Conservation (phyloP, 73 alveolate genomes). For the Strombidium stylifer region DNA sequence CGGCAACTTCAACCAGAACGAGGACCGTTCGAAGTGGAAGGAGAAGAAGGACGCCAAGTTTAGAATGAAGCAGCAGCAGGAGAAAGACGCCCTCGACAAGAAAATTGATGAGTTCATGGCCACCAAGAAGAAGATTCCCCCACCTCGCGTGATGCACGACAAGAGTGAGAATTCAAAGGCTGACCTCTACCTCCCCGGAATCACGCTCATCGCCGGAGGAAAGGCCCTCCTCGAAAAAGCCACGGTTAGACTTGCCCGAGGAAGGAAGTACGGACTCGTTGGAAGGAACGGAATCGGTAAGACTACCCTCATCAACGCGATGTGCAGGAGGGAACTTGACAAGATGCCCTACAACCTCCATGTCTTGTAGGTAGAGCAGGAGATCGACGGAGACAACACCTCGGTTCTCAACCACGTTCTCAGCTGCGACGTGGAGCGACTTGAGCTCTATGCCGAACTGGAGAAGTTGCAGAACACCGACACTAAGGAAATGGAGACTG, state of each 20-base stretch:
- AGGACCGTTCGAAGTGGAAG: conserved; percentile 58
- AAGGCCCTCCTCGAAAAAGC: conserved; percentile 95
- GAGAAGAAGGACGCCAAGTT: conserved; percentile 66
- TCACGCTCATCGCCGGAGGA: conserved; percentile 95
- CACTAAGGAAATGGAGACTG: conserved; percentile 36
- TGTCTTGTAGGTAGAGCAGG: conserved; percentile 96
- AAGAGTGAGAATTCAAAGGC: conserved; percentile 78
- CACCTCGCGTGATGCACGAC: conserved; percentile 84
- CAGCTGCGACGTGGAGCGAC: conserved; percentile 92
- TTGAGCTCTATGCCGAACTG: conserved; percentile 71
- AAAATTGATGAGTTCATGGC: conserved; percentile 74
- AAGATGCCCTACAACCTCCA: conserved; percentile 87
- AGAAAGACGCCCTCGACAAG: conserved; percentile 91
- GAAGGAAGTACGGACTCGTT: conserved; percentile 95
- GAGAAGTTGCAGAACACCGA: conserved; percentile 45
- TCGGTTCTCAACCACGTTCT: conserved; percentile 84
- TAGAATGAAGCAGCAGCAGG: conserved; percentile 45
- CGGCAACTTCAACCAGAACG: conserved; percentile 68
- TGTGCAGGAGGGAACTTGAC: conserved; percentile 94
- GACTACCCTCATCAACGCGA: conserved; percentile 95
- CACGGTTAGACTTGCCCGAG: conserved; percentile 81
- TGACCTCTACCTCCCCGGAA: conserved; percentile 85
- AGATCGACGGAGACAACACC: conserved; percentile 81
- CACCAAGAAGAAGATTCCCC: conserved; percentile 78
- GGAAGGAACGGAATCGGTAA: conserved; percentile 99